A percentile compares a stretch with the other conserved stretches of the same genome.
Evolutionary conservation across 1,139 yeast genomes (phyloP).

Genomic region (Blastobotrys ciferrii): DNA sequence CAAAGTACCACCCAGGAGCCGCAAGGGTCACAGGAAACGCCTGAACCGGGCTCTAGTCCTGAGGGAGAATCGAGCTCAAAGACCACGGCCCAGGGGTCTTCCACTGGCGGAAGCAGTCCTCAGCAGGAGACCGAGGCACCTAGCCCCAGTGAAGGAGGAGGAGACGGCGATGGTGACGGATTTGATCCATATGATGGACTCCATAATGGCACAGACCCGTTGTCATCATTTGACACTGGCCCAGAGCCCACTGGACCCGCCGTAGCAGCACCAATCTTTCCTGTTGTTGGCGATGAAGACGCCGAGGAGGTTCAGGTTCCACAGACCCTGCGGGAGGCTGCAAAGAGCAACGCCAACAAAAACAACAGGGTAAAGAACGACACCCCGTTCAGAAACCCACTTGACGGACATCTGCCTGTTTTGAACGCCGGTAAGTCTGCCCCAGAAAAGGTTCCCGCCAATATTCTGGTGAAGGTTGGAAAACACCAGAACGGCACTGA

Average conservation of each 20-base stretch:
- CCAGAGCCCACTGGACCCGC: conserved; percentile 4
- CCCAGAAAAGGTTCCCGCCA: conserved; percentile 5
- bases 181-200: conserved; percentile 6
- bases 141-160: background rate
- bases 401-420: conserved; percentile 6
- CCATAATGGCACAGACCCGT: conserved; percentile 3
- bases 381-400: conserved; percentile 4
- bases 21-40: background rate
- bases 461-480: background rate
- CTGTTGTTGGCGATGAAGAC: conserved; percentile 3
- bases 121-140: conserved; percentile 2
- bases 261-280: conserved; percentile 4
- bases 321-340: background rate
- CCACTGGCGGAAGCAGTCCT: background rate
- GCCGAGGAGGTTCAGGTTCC: conserved; percentile 1
- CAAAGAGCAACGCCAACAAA: background rate
- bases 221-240: conserved; percentile 2
- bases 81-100: background rate
- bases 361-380: background rate
- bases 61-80: background rate
- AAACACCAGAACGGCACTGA: background rate
- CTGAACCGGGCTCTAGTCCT: background rate
- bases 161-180: conserved; percentile 6
- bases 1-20: background rate
- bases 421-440: conserved; percentile 7